Percentiles rank a stretch among this genome's conserved stretches.
phyloP scores from a whole-genome alignment of 2,329 filamentous ascomycete species.

The Ceratocystis cacaofunesta region DNA sequence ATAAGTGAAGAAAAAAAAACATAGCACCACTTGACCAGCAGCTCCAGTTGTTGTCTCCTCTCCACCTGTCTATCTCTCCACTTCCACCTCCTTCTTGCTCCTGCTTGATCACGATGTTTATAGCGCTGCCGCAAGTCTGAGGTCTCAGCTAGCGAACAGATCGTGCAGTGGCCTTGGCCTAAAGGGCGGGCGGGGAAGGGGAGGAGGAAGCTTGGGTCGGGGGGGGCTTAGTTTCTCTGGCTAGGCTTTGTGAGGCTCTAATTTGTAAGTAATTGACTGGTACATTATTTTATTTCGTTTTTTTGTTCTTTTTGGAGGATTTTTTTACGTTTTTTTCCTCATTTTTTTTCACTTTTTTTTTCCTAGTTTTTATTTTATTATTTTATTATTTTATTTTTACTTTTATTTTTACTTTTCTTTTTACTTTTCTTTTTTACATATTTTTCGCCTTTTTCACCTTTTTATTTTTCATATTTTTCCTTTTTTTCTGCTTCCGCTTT shows the following conservation, averaged over 20 bases:
- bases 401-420: too few species aligned
- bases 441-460: too few species aligned
- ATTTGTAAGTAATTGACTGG: background rate
- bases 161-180: background rate
- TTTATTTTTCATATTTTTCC: too few species aligned
- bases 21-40: too few species aligned
- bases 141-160: constrained; percentile 2
- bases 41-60: background rate
- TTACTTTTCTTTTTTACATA: too few species aligned
- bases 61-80: background rate
- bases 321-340: background rate
- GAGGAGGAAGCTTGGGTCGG: background rate
- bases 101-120: background rate
- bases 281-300: too few species aligned
- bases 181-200: background rate
- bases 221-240: background rate
- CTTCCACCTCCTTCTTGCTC: background rate
- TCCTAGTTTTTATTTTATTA: too few species aligned
- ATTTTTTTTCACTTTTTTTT: too few species aligned
- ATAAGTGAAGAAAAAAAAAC: too few species aligned
- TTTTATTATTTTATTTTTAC: too few species aligned
- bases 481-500: too few species aligned
- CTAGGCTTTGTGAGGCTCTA: background rate
- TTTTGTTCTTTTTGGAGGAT: too few species aligned
- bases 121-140: constrained; percentile 1